These are phyloP conservation scores for Septoria petroselini DNA, from an alignment of 2,329 filamentous ascomycete genomes.

Conservation along the genomic window DNA sequence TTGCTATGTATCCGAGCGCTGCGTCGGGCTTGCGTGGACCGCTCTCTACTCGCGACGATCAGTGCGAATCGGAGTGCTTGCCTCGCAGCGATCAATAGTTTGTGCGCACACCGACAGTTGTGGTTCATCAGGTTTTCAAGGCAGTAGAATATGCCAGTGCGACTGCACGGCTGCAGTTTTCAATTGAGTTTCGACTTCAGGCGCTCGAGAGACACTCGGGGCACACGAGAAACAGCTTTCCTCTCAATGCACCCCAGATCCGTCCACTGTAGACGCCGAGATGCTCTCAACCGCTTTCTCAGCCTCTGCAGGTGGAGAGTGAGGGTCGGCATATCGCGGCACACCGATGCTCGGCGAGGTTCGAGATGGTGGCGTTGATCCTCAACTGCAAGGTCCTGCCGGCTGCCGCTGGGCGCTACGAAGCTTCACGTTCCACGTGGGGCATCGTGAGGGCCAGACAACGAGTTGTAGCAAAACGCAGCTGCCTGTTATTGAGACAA, in stretches of 20 bases:
- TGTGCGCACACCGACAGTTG: slow-evolving; percentile 10
- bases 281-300: slow-evolving; percentile 3
- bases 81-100: neutral
- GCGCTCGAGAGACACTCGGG: neutral
- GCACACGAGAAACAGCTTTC: neutral
- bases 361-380: slow-evolving; percentile 5
- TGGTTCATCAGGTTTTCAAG: neutral
- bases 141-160: neutral
- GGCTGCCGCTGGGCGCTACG: slow-evolving; percentile 1
- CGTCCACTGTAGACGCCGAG: neutral
- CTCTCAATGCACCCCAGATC: slow-evolving; percentile 3
- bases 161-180: neutral
- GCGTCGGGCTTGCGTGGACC: too few species aligned
- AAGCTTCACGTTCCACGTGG: neutral
- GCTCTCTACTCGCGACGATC: slow-evolving; percentile 2
- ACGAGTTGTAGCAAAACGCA: neutral
- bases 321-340: slow-evolving; percentile 8
- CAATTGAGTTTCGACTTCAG: slow-evolving; percentile 6
- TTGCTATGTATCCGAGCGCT: neutral
- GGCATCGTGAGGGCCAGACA: neutral
- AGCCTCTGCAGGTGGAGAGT: neutral
- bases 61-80: slow-evolving; percentile 2
- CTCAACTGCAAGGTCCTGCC: slow-evolving; percentile 8
- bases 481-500: neutral
- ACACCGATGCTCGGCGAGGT: neutral